Evolutionary conservation across 257 asterid genomes (phyloP), one percentile per base, ranked within the genome.

Genomic region (Nicotiana undulata): DNA sequence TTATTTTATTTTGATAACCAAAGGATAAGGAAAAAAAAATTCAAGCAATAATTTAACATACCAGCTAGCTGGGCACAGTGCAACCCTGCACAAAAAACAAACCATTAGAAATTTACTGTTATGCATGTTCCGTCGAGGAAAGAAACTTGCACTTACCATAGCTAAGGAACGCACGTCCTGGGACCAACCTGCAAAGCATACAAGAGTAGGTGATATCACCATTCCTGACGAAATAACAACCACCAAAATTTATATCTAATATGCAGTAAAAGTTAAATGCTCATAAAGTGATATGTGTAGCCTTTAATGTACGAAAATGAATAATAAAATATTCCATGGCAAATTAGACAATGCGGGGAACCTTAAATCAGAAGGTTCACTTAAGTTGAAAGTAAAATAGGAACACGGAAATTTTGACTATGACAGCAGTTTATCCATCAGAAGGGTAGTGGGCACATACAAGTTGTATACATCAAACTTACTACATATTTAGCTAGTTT

Each of bases 41-140:
- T 75, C 24, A 56, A 68, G 31, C 18, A 55, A 64, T 16, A 51
- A 70, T 44, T 29, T 34, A 55, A 81, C 85, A 49, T 91, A 96
- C 98, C 98, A 26, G 99, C 98, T 58, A 96, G 97, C 83, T 86
- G 89, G 32, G 97, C 99, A 86, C 98, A 96, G 84, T 96, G 98
- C 72, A 96, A 87, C 66, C 99, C 98, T 93, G 93, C 90, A 89
- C 87, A 84, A 83, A 82, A 84, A 37, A 22, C 46, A 75, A 77
- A 58, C 84, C 59, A 63, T 80, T 84, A 44, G 83, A 34, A 74
- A 63, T 75, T 37, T 17, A 72, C 37, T 56, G 24, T 74, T 59
- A 44, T 68, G 32, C 79, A 52, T 67, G 76, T 55, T 31, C 22
- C 26, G 46, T 77, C 59, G 10, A 84, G 26, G 58, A 26, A 80